Conservation (phyloP, 257 asterid genomes). For the Haberlea rhodopensis region DNA sequence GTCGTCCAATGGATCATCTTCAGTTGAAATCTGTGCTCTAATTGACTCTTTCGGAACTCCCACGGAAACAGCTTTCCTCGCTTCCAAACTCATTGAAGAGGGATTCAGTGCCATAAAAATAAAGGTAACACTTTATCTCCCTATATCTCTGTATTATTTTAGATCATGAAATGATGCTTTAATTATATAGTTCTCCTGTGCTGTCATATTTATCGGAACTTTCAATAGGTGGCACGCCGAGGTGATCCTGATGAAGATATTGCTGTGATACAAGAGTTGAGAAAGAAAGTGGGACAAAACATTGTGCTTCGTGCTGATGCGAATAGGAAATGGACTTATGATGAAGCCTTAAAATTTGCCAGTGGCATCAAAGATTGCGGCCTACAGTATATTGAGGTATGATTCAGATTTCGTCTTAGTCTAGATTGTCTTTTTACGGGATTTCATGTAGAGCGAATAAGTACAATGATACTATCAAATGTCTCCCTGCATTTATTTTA, state of each 20-base stretch:
- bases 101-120: conserved; percentile 85
- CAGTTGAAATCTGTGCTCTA: conserved; percentile 76
- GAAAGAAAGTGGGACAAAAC: conserved; percentile 65
- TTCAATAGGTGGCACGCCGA: conserved; percentile 73
- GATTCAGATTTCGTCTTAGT: conserved; percentile 3
- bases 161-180: background rate
- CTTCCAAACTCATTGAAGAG: conserved; percentile 64
- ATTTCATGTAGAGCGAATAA: background rate
- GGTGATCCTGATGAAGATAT: conserved; percentile 71
- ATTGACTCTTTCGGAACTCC: conserved; percentile 79
- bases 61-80: conserved; percentile 61
- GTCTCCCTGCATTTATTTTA: background rate
- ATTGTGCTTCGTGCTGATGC: conserved; percentile 90
- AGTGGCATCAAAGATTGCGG: conserved; percentile 53
- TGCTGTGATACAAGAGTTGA: conserved; percentile 72
- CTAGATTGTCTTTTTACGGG: background rate
- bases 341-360: conserved; percentile 75
- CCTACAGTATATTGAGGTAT: conserved; percentile 94
- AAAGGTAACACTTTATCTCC: conserved; percentile 43
- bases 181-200: background rate
- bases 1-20: conserved; percentile 33
- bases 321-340: conserved; percentile 74
- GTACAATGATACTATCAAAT: background rate
- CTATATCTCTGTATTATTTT: background rate
- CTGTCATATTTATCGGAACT: background rate